Percentiles rank a stretch among this genome's conserved stretches.
Evolutionary conservation across 192 early-diverging fungal species (phyloP).

Genomic region (Backusella circina): DNA sequence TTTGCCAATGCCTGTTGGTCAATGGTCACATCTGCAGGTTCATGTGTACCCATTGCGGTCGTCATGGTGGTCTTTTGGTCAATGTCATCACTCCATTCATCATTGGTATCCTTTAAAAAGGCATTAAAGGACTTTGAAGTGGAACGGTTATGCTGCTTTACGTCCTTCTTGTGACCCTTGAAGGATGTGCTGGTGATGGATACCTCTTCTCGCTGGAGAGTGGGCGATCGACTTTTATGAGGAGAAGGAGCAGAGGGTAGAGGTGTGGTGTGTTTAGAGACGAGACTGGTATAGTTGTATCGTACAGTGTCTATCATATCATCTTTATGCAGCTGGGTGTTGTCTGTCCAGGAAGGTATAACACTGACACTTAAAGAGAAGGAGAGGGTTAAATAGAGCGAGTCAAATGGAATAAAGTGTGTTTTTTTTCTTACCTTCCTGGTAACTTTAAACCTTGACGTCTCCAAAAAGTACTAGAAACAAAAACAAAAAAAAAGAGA

Average conservation of each 20-base stretch:
- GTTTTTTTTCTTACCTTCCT: background rate
- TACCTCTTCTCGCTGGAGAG: no score
- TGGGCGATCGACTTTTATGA: background rate
- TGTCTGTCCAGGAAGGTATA: background rate
- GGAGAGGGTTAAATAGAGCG: background rate
- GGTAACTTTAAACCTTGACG: background rate
- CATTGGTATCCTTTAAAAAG: constrained; percentile 41
- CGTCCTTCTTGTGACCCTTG: background rate
- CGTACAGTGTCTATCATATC: constrained; percentile 38
- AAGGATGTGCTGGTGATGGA: background rate
- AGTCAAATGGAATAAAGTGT: background rate
- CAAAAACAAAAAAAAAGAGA: background rate
- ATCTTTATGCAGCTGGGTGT: background rate
- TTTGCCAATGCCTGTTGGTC: background rate
- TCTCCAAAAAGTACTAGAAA: background rate
- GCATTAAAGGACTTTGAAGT: constrained; percentile 32
- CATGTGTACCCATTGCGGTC: background rate
- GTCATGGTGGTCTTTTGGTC: background rate
- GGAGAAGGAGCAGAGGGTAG: background rate
- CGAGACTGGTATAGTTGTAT: constrained; percentile 43
- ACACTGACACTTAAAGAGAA: background rate
- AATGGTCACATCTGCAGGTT: background rate
- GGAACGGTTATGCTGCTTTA: constrained; percentile 2
- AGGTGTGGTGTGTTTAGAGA: constrained; percentile 10
- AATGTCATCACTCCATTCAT: constrained; percentile 40